These are phyloP conservation scores for Meyerozyma sp. DNA, from an alignment of 1,139 yeast genomes.

Conservation along the genomic window DNA sequence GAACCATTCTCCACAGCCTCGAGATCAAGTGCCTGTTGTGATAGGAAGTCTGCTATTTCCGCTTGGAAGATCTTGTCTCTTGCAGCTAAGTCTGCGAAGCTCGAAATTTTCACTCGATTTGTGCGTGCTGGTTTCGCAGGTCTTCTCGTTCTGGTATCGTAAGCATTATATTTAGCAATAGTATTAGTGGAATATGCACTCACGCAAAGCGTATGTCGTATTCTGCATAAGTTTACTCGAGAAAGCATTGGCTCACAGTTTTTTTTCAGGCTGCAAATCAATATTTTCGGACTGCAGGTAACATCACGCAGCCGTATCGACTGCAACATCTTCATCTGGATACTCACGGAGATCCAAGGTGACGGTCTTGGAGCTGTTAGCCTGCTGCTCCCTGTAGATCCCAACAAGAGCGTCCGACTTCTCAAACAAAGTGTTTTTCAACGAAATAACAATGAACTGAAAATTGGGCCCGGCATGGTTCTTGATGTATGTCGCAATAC, in stretches of 20 bases:
- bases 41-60: conserved; percentile 24
- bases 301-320: neutral
- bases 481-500: conserved; percentile 78
- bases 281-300: neutral
- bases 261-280: neutral
- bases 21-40: neutral
- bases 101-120: neutral
- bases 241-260: neutral
- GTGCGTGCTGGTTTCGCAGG: neutral
- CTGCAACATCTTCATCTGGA: conserved; percentile 33
- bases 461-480: conserved; percentile 72
- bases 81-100: conserved; percentile 18
- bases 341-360: conserved; percentile 69
- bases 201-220: neutral
- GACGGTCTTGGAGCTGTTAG: conserved; percentile 71
- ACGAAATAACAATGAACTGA: conserved; percentile 90
- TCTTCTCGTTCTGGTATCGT: neutral
- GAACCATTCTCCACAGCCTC: neutral
- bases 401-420: conserved; percentile 91
- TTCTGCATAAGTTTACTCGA: neutral
- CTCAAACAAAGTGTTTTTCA: conserved; percentile 83
- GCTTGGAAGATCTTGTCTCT: conserved; percentile 17
- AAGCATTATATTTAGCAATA: neutral
- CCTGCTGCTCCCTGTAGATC: conserved; percentile 78
- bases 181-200: neutral